These are phyloP conservation scores for Yamadazyma friedrichii DNA, from an alignment of 1,139 yeast genomes.

Conservation along the genomic window DNA sequence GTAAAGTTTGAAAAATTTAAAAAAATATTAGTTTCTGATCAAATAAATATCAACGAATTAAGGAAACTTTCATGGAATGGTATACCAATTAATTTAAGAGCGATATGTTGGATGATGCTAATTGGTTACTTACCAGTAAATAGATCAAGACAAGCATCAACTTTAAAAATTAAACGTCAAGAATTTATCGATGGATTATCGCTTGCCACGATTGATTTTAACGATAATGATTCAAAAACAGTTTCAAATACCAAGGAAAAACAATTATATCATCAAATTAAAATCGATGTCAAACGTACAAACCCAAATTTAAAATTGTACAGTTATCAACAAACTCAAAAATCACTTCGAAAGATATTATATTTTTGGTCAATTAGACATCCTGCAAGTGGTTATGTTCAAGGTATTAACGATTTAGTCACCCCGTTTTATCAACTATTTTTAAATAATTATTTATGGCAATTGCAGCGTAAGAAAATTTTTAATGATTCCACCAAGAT, in stretches of 20 bases:
- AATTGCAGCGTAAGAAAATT: conserved; percentile 29
- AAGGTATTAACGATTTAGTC: conserved; percentile 92
- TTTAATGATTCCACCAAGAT: conserved; percentile 14
- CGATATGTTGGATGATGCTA: conserved; percentile 85
- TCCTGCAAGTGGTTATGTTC: conserved; percentile 99
- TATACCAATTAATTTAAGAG: conserved; percentile 76
- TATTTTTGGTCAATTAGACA: conserved; percentile 97
- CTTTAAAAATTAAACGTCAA: conserved; percentile 75
- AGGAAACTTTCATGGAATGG: conserved; percentile 93
- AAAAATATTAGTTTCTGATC: conserved; percentile 55
- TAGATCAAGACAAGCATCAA: conserved; percentile 66
- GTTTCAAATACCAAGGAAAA: conserved; percentile 25
- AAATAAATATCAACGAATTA: conserved; percentile 61
- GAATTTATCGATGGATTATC: conserved; percentile 76
- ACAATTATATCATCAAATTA: conserved; percentile 92
- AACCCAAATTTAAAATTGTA: conserved; percentile 82
- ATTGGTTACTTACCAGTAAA: conserved; percentile 91
- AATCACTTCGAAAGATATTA: conserved; percentile 73
- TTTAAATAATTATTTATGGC: conserved; percentile 64
- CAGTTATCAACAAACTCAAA: conserved; percentile 66
- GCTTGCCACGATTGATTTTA: conserved; percentile 41
- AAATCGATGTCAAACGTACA: conserved; percentile 93
- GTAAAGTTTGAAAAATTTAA: conserved; percentile 69
- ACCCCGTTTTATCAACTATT: conserved; percentile 95
- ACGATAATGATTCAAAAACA: conserved; percentile 27